Percentiles rank a stretch among this genome's conserved stretches.
Conservation (phyloP, 2,329 filamentous ascomycete species). For the Microdochium trichocladiopsis region DNA sequence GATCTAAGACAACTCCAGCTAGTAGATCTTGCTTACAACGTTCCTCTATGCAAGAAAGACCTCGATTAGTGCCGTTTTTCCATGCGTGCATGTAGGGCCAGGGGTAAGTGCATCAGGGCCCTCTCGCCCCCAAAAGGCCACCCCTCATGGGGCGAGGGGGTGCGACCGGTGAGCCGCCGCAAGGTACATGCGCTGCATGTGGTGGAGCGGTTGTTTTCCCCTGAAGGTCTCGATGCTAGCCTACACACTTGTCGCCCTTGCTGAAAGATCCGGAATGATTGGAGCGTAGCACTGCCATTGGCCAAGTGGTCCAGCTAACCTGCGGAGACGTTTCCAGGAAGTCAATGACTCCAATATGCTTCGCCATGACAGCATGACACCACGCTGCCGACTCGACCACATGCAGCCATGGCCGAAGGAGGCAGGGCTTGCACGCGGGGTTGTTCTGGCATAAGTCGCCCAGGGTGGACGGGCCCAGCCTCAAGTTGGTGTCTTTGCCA, state of each 20-base stretch:
- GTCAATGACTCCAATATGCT: slow-evolving; percentile 14
- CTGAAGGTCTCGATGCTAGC: not conserved
- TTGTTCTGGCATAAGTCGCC: not conserved
- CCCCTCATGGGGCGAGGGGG: not conserved
- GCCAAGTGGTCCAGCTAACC: not conserved
- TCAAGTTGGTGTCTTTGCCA: not conserved
- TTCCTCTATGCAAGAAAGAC: not conserved
- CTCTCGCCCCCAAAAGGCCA: not conserved
- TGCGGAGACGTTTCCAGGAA: not conserved
- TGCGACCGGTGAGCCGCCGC: not conserved
- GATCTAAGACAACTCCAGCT: not conserved
- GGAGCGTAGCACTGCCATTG: not conserved
- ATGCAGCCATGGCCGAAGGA: not conserved
- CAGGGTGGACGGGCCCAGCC: not conserved
- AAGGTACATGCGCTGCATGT: not conserved
- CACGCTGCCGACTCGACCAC: not conserved
- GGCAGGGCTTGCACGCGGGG: not conserved
- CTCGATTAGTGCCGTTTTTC: not conserved
- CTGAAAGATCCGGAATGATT: not conserved
- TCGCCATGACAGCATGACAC: slow-evolving; percentile 5
- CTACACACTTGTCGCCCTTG: no score
- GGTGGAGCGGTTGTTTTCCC: not conserved
- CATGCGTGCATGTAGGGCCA: not conserved
- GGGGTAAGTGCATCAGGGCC: not conserved
- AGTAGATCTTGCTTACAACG: not conserved